These are phyloP conservation scores for Fomitopsis schrenkii DNA, from an alignment of 1,284 basidiomycete genomes.

Conservation along the genomic window DNA sequence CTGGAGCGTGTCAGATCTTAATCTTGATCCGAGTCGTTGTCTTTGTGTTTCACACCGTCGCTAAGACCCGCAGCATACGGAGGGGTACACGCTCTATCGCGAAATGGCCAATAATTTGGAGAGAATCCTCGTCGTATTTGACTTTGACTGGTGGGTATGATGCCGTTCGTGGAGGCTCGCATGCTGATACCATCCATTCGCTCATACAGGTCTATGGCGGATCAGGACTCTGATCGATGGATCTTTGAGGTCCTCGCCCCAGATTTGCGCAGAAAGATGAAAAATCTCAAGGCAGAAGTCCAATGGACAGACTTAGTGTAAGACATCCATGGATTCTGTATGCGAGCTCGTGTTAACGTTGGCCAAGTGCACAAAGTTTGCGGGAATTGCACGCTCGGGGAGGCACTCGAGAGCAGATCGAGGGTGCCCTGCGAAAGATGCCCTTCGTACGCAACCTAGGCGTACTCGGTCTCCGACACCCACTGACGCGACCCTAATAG, in stretches of 20 bases:
- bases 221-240: constrained; percentile 98
- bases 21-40: not conserved
- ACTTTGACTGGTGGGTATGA: constrained; percentile 87
- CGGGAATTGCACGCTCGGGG: constrained; percentile 68
- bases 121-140: constrained; percentile 88
- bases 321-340: constrained; percentile 20
- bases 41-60: not conserved
- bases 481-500: constrained; percentile 37
- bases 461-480: not conserved
- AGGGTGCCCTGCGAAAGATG: constrained; percentile 72
- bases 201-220: constrained; percentile 71
- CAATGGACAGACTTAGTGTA: constrained; percentile 98
- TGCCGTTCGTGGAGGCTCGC: not conserved
- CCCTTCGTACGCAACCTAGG: constrained; percentile 69
- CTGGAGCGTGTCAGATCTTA: constrained; percentile 1
- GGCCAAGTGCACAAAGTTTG: constrained; percentile 66
- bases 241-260: constrained; percentile 91
- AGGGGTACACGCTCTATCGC: not conserved
- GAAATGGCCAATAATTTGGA: constrained; percentile 35
- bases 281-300: constrained; percentile 58
- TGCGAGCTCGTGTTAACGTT: not conserved
- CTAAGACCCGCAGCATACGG: not conserved
- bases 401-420: constrained; percentile 71
- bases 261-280: constrained; percentile 81
- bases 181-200: not conserved